phyloP scores from a whole-genome alignment of 2,329 filamentous ascomycete species.

The Cladosporium colombiae region DNA sequence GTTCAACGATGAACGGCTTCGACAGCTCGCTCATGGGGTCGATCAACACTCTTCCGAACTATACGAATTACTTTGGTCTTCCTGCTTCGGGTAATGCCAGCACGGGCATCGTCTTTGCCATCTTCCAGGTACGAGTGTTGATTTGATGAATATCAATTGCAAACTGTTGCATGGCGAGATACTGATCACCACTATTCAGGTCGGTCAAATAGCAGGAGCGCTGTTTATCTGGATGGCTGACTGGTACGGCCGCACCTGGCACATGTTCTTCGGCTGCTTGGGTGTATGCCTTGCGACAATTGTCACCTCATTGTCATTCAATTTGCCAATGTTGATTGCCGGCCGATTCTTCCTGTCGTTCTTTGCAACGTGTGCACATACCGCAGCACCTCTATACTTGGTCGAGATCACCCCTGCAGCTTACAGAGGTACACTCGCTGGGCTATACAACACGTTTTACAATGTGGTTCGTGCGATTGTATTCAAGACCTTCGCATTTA shows the following conservation, averaged over 20 bases:
- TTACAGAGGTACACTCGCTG: conserved; percentile 33
- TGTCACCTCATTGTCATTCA: conserved; percentile 30
- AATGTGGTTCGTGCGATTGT: background rate
- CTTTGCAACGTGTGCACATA: background rate
- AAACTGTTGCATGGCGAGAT: background rate
- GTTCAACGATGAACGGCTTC: conserved; percentile 33
- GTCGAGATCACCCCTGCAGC: background rate
- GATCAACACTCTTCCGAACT: conserved; percentile 48
- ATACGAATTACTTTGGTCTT: conserved; percentile 45
- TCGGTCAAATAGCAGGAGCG: conserved; percentile 46
- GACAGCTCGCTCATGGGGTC: conserved; percentile 48
- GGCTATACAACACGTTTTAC: conserved; percentile 37
- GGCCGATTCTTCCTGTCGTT: conserved; percentile 26
- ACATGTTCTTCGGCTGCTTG: conserved; percentile 45
- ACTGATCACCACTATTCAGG: background rate
- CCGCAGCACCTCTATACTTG: background rate
- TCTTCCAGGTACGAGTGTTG: conserved; percentile 40
- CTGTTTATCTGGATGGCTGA: conserved; percentile 49
- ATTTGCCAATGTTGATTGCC: conserved; percentile 31
- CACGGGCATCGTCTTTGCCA: conserved; percentile 50
- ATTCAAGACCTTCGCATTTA: background rate
- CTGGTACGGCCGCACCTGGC: conserved; percentile 46
- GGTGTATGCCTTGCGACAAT: conserved; percentile 30
- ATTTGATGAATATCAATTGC: background rate
- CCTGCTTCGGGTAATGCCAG: conserved; percentile 40